Evolutionary conservation across 306 rosid genomes (phyloP).

Genomic region (Fragaria ananassa): DNA sequence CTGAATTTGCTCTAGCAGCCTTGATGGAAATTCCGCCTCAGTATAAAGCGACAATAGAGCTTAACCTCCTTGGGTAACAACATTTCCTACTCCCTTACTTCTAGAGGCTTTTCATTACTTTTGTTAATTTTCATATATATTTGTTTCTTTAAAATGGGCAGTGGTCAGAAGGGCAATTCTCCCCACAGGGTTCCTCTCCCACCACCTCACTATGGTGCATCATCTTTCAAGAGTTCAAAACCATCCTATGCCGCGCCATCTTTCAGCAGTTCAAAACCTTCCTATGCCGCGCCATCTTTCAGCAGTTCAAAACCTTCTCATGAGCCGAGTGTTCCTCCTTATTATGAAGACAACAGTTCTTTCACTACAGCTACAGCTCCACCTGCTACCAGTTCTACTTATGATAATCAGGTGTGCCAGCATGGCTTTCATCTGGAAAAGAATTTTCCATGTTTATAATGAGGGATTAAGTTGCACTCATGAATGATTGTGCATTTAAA

Average conservation of each 20-base stretch:
- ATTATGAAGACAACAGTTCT: constrained; percentile 28
- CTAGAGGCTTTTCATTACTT: background rate
- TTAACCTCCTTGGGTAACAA: constrained; percentile 65
- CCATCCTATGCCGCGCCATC: constrained; percentile 53
- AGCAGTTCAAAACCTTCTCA: constrained; percentile 45
- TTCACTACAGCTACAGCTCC: constrained; percentile 61
- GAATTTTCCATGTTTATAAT: background rate
- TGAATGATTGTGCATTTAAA: background rate
- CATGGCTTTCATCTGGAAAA: background rate
- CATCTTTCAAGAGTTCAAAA: constrained; percentile 45
- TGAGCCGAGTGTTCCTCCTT: constrained; percentile 56
- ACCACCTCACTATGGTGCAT: constrained; percentile 52
- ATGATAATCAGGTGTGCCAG: constrained; percentile 61
- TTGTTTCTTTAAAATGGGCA: constrained; percentile 31
- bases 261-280: constrained; percentile 44
- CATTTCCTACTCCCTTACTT: constrained; percentile 17
- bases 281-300: constrained; percentile 46
- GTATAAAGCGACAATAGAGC: constrained; percentile 89
- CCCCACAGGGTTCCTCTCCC: constrained; percentile 83
- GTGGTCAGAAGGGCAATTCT: constrained; percentile 42
- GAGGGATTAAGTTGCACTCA: background rate
- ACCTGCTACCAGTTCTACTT: constrained; percentile 53
- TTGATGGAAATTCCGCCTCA: constrained; percentile 98
- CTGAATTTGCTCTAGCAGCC: constrained; percentile 91
- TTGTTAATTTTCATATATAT: background rate